A percentile compares a stretch with the other conserved stretches of the same genome.
Conservation (phyloP, 23 red algal genomes). For the Cyanidiococcus yangmingshanensis region DNA sequence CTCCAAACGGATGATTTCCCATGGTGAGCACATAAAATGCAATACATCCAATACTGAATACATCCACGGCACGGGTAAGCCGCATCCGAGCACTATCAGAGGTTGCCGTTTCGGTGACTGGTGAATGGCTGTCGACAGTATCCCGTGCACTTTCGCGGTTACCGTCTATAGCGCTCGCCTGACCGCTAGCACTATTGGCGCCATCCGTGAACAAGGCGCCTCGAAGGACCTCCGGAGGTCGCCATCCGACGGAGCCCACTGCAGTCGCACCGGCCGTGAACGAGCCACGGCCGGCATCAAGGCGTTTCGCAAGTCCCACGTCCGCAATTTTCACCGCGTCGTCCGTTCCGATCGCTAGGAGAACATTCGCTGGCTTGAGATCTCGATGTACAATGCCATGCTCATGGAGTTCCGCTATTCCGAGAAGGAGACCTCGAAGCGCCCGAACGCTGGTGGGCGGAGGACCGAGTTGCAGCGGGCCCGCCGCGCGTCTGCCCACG, state of each 20-base stretch:
- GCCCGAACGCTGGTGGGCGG: constrained; percentile 38
- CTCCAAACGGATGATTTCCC: constrained; percentile 84
- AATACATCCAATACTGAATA: constrained; percentile 83
- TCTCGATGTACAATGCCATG: constrained; percentile 87
- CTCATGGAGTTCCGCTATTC: constrained; percentile 71
- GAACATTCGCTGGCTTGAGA: constrained; percentile 88
- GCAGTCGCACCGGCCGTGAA: constrained; percentile 46
- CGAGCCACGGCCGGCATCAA: constrained; percentile 51
- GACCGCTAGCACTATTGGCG: neutral
- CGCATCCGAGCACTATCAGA: constrained; percentile 6
- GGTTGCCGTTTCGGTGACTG: neutral
- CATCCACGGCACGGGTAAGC: constrained; percentile 71
- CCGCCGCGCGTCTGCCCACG: constrained; percentile 33
- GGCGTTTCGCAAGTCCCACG: constrained; percentile 71
- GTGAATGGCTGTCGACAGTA: neutral
- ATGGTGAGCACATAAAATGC: constrained; percentile 60
- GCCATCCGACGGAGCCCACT: constrained; percentile 79
- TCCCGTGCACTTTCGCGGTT: neutral
- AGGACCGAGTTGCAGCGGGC: constrained; percentile 13
- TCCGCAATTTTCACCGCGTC: constrained; percentile 76
- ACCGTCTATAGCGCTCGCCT: neutral
- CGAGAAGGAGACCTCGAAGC: constrained; percentile 56
- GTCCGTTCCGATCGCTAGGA: constrained; percentile 24
- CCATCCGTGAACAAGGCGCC: neutral
- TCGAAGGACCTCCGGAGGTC: constrained; percentile 83